These are phyloP conservation scores for Aspergillus texensis DNA, from an alignment of 2,329 filamentous ascomycete genomes.

Conservation along the genomic window DNA sequence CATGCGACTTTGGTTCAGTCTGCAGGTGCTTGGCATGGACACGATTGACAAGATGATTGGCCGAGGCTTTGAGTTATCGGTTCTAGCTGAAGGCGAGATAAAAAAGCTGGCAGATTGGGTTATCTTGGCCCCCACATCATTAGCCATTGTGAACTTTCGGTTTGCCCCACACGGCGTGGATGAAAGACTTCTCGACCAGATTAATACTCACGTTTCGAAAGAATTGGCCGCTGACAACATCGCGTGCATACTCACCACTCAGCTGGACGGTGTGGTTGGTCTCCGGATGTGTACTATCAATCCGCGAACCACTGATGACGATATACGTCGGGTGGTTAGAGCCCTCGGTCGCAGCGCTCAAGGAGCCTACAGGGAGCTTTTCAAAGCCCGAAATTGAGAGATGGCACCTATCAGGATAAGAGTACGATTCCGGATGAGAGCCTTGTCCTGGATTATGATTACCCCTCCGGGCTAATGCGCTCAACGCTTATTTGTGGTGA, in stretches of 20 bases:
- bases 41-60: constrained; percentile 21
- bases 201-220: constrained; percentile 6
- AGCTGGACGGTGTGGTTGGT: background rate
- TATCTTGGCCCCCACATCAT: constrained; percentile 6
- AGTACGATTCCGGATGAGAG: too few species aligned
- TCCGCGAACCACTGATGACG: constrained; percentile 4
- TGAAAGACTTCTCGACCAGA: background rate
- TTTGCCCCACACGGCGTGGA: constrained; percentile 7
- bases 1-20: constrained; percentile 26
- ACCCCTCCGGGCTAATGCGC: background rate
- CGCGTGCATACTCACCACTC: constrained; percentile 3
- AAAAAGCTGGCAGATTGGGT: constrained; percentile 11
- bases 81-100: constrained; percentile 3
- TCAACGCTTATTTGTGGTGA: too few species aligned
- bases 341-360: background rate
- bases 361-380: background rate
- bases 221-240: background rate
- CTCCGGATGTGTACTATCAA: constrained; percentile 11
- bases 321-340: background rate
- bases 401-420: too few species aligned
- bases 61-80: constrained; percentile 12
- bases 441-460: background rate
- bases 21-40: constrained; percentile 20
- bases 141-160: constrained; percentile 17
- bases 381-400: background rate